Conservation (phyloP, 345 rosid species). For the Draba incana region DNA sequence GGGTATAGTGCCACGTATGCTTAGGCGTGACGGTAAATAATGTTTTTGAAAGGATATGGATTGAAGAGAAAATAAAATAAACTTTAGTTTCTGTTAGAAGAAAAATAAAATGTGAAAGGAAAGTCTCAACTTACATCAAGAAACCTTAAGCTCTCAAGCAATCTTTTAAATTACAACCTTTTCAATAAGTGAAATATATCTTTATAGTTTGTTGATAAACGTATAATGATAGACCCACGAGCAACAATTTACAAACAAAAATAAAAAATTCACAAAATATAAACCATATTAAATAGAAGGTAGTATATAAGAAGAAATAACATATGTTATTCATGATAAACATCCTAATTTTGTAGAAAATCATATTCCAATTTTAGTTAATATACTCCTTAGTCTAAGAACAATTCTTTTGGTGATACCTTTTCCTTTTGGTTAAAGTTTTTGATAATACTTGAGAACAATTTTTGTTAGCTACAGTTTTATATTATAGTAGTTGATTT, state of each 20-base stretch:
- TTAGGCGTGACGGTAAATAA: slow-evolving; percentile 41
- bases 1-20: slow-evolving; percentile 40
- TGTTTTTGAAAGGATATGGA: slow-evolving; percentile 34
- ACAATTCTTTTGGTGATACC: not conserved
- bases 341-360: too few relatives aligned
- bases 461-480: not conserved
- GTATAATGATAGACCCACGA: not conserved
- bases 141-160: slow-evolving; percentile 16
- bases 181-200: not conserved
- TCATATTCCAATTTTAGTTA: too few relatives aligned
- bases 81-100: not conserved
- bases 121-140: slow-evolving; percentile 40
- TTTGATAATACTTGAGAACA: not conserved
- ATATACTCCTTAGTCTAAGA: not conserved
- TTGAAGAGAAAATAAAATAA: not conserved
- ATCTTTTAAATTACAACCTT: not conserved
- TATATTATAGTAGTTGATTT: not conserved
- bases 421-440: not conserved
- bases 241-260: not conserved
- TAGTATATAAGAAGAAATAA: too few relatives aligned
- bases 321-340: too few relatives aligned
- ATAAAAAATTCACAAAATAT: too few relatives aligned
- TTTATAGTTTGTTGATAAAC: slow-evolving; percentile 1
- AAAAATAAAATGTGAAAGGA: slow-evolving; percentile 35
- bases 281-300: too few relatives aligned